These are phyloP conservation scores for Aspergillus sp. DNA, from an alignment of 2,329 filamentous ascomycete species.

Conservation along the genomic window DNA sequence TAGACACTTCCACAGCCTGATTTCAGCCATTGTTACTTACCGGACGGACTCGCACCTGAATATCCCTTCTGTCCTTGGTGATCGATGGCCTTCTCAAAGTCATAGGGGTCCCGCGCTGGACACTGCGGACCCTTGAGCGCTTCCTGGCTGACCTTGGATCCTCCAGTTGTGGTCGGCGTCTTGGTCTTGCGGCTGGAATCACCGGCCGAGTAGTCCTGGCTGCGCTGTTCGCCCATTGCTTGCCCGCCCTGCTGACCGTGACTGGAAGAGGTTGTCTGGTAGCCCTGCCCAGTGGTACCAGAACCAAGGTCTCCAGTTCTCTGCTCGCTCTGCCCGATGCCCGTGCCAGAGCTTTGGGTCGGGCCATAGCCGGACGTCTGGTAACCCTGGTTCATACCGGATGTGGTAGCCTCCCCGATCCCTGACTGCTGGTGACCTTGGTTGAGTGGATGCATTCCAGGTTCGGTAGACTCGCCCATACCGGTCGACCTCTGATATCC, in stretches of 20 bases:
- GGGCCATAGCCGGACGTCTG: background rate
- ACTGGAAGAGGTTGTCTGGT: background rate
- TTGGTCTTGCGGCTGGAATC: background rate
- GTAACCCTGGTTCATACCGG: background rate
- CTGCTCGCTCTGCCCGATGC: background rate
- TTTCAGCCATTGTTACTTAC: background rate
- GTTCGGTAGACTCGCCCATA: background rate
- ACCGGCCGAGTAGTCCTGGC: background rate
- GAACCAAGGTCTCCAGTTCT: background rate
- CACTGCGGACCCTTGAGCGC: conserved; percentile 29
- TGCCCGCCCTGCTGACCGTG: too few relatives aligned
- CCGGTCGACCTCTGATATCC: background rate
- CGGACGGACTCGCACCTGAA: background rate
- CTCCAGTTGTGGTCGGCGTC: background rate
- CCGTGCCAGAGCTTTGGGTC: background rate
- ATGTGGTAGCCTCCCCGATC: background rate
- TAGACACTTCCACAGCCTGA: background rate
- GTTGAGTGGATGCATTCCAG: background rate
- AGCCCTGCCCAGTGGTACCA: background rate
- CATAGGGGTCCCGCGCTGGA: conserved; percentile 23
- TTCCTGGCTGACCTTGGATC: conserved; percentile 25
- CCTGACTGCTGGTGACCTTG: background rate
- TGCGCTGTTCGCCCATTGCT: background rate
- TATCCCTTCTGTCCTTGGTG: background rate
- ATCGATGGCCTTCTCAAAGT: conserved; percentile 29